A percentile compares a stretch with the other conserved stretches of the same genome.
Evolutionary conservation across 2,329 filamentous ascomycete genomes (phyloP).

Genomic region (Phialocephala sp.): DNA sequence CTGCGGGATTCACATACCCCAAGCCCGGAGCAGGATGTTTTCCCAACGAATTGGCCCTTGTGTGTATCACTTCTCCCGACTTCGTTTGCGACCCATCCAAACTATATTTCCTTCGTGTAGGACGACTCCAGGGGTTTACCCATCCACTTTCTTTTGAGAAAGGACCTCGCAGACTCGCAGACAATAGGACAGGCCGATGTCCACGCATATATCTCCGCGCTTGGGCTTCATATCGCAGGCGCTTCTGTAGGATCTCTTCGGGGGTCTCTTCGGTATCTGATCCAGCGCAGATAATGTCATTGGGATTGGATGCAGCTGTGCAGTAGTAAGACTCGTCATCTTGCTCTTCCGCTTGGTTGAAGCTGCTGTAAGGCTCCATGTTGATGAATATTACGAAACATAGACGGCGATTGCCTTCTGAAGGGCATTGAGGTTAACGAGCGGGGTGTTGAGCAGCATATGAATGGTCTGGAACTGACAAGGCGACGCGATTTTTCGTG

Average conservation of each 20-base stretch:
- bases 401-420: neutral
- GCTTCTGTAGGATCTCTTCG: constrained; percentile 54
- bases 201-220: constrained; percentile 65
- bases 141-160: constrained; percentile 58
- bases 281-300: constrained; percentile 60
- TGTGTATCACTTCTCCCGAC: constrained; percentile 36
- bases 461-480: constrained; percentile 1
- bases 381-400: neutral
- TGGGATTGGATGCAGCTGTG: constrained; percentile 48
- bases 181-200: constrained; percentile 60
- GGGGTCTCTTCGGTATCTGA: constrained; percentile 63
- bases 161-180: constrained; percentile 66
- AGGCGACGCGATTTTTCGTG: constrained; percentile 14
- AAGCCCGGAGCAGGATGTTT: constrained; percentile 32
- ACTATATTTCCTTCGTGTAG: constrained; percentile 26
- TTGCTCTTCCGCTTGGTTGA: constrained; percentile 15
- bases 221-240: constrained; percentile 62
- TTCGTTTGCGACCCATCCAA: constrained; percentile 34
- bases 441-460: constrained; percentile 10
- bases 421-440: constrained; percentile 10
- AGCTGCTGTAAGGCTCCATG: constrained; percentile 18
- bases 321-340: constrained; percentile 53
- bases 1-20: constrained; percentile 30
- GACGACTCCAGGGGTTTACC: constrained; percentile 58
- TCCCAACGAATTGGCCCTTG: constrained; percentile 33